phyloP scores from a whole-genome alignment of 169 alveolate species.

The Plasmodium cynomolgi region DNA sequence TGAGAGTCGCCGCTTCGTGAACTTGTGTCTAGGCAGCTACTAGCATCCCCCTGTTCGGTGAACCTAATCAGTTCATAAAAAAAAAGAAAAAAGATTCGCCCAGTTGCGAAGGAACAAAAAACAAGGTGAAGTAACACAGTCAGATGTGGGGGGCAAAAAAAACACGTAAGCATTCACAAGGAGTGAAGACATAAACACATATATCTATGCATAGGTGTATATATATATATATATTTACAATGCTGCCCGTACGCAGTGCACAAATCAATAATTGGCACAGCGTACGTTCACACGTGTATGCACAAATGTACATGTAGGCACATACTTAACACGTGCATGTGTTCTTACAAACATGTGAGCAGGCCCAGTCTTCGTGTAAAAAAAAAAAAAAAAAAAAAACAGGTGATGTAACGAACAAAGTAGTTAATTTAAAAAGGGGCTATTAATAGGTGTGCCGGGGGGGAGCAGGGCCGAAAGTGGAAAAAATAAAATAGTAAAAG shows the following conservation, averaged over 20 bases:
- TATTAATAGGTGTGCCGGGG: neutral
- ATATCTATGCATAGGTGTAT: neutral
- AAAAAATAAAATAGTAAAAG: neutral
- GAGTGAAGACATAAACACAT: neutral
- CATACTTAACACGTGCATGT: neutral
- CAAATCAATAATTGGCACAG: constrained; percentile 4
- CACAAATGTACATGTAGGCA: neutral
- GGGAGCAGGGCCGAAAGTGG: neutral
- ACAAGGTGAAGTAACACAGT: neutral
- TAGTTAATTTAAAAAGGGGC: neutral
- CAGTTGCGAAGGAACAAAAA: neutral
- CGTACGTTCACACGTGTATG: neutral
- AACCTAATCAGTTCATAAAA: neutral
- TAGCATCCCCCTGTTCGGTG: neutral
- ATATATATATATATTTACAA: neutral
- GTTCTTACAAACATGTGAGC: neutral
- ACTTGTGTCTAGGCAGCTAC: neutral
- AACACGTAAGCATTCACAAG: neutral
- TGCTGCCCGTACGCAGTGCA: neutral
- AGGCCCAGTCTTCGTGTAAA: neutral
- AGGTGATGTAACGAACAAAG: neutral
- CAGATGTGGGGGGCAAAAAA: neutral
- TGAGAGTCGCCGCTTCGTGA: neutral
- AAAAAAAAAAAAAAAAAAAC: neutral
- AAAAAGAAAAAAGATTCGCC: neutral